Evolutionary conservation across 768 basidiomycete species (phyloP), one percentile per base, ranked within the genome.

Genomic region (Pleurotus giganteus): DNA sequence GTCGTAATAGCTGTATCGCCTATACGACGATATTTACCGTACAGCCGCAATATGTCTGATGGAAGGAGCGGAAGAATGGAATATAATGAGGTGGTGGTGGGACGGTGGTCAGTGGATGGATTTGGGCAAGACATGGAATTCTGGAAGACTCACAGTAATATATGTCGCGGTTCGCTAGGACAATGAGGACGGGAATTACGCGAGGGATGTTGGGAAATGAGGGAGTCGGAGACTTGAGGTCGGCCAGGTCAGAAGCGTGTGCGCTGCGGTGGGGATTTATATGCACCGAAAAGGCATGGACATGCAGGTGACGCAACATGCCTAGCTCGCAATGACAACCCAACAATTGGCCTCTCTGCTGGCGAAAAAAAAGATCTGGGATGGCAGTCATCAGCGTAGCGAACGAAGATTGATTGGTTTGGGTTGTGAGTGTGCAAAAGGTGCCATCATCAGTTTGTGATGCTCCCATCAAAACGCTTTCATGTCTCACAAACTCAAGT

Each of bases 221-320:
- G 31, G 31, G 31, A 32, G 31, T 47, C 28, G 46, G 46, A 47
- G 28, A 47, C 21, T 47, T 47, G 26, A 13, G 12, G 46, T 47
- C 28, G 46, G 46, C 9, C 43, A 47, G 8, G 26, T 27, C 46
- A 29, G n/a, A 24, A 28, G 46, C 43, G 23, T 31, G 28, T 15
- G 13, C 13, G 31, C 31, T 6, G 31, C 31, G 27, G 27, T n/a
- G 6, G 39, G 39, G 39, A 17, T n/a, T 41, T 47, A 24, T 47
- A 47, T 47, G 27, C 17, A 47, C 46, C 46, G 27, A 47, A 28
- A 47, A 29, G 46, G 46, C 46, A 47, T 47, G 46, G 21, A 17
- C n/a, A n/a, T n/a, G n/a, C n/a, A n/a, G n/a, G 6, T 32, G 31
- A 32, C 31, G 13, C 31, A 32, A 32, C 43, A 45, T 45, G 43